Percentiles rank a stretch among this genome's conserved stretches.
Conservation (phyloP, 768 basidiomycete genomes). For the Boletus eberwhitei region DNA sequence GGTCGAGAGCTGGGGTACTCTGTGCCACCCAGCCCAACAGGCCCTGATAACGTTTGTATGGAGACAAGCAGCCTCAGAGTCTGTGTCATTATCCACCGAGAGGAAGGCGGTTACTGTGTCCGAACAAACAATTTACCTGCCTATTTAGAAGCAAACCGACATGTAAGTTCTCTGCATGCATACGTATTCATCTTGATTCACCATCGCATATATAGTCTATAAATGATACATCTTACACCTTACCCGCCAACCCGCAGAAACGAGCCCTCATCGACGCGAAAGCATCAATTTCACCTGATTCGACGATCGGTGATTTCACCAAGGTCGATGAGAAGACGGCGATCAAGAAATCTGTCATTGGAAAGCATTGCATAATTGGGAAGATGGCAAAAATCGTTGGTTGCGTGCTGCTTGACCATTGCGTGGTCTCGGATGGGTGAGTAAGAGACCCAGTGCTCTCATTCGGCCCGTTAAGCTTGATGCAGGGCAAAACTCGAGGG, state of each 20-base stretch:
- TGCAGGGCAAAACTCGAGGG: constrained; percentile 72
- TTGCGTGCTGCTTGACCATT: constrained; percentile 86
- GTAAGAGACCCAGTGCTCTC: neutral
- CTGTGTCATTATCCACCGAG: constrained; percentile 58
- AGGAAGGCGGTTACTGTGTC: constrained; percentile 52
- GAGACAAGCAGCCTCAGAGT: constrained; percentile 54
- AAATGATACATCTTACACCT: constrained; percentile 45
- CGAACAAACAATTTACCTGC: constrained; percentile 74
- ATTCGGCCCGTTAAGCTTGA: constrained; percentile 3
- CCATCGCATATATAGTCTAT: constrained; percentile 39
- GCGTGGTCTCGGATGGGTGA: constrained; percentile 83
- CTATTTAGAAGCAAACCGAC: constrained; percentile 78
- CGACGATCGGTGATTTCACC: constrained; percentile 78
- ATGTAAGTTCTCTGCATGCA: constrained; percentile 43
- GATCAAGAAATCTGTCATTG: constrained; percentile 78
- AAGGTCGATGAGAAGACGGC: constrained; percentile 74
- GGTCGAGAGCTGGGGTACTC: constrained; percentile 35
- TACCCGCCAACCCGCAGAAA: constrained; percentile 60
- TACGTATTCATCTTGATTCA: constrained; percentile 8
- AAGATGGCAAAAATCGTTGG: constrained; percentile 80
- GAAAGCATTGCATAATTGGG: constrained; percentile 81
- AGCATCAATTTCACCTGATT: constrained; percentile 81
- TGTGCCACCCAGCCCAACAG: constrained; percentile 44
- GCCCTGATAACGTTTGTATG: constrained; percentile 35
- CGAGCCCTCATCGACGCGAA: constrained; percentile 72